phyloP scores from a whole-genome alignment of 305 asterid genomes.

The Fraxinus angustifolia region DNA sequence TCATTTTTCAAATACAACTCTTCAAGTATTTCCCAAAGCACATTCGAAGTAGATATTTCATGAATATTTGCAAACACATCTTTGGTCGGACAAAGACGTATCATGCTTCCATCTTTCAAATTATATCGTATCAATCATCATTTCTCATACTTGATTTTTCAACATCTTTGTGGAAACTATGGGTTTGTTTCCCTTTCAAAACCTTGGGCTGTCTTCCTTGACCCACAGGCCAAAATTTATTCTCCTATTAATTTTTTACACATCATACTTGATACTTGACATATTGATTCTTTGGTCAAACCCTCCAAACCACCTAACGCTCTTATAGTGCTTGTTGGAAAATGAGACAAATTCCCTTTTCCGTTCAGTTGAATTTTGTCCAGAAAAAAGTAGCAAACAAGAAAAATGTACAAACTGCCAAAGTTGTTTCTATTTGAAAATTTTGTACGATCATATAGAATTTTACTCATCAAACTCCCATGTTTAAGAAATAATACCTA shows the following conservation, averaged over 20 bases:
- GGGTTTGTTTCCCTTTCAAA: neutral
- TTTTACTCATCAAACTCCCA: neutral
- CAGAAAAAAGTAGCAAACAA: neutral
- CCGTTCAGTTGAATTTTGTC: neutral
- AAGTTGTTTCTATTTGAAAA: neutral
- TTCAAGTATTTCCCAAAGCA: neutral
- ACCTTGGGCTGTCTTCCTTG: neutral
- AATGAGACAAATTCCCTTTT: neutral
- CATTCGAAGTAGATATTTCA: neutral
- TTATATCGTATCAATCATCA: neutral
- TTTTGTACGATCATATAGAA: neutral
- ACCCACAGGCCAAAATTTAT: neutral
- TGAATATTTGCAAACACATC: neutral
- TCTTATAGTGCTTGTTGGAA: neutral
- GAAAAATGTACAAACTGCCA: neutral
- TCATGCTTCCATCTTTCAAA: neutral
- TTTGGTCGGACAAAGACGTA: neutral
- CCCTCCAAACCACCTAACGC: neutral
- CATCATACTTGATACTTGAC: neutral
- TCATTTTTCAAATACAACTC: neutral
- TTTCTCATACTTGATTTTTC: neutral
- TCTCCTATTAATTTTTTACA: neutral
- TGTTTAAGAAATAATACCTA: too few relatives aligned
- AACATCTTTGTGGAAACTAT: neutral
- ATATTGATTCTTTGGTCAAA: neutral